A percentile compares a stretch with the other conserved stretches of the same genome.
Conservation (phyloP, 2,329 filamentous ascomycete genomes). For the Septoria petroselini region DNA sequence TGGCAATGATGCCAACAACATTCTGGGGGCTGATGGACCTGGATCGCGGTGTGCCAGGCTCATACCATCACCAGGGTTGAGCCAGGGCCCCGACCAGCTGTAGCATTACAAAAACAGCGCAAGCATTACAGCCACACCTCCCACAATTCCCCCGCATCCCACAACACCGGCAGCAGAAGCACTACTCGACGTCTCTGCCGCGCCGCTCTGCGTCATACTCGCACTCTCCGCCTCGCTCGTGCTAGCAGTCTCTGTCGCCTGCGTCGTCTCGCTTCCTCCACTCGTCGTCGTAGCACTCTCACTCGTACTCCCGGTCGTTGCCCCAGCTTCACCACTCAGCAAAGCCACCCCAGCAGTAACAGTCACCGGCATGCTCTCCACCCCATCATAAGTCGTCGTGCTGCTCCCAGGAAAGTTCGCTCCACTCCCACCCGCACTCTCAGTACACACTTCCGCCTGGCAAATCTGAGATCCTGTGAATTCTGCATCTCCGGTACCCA, state of each 20-base stretch:
- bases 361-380: slow-evolving; percentile 20
- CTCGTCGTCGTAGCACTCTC: slow-evolving; percentile 2
- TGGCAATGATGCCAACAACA: too few species aligned
- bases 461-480: slow-evolving; percentile 26
- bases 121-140: not conserved
- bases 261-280: slow-evolving; percentile 2
- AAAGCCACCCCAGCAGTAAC: slow-evolving; percentile 20
- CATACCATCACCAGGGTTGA: too few species aligned
- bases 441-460: slow-evolving; percentile 18
- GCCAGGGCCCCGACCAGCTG: too few species aligned
- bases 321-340: slow-evolving; percentile 11
- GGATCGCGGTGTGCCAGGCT: too few species aligned
- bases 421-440: slow-evolving; percentile 17
- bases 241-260: slow-evolving; percentile 7
- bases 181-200: slow-evolving; percentile 13
- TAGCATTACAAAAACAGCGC: not conserved
- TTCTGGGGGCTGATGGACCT: too few species aligned
- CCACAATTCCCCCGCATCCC: not conserved
- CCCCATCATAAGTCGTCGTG: slow-evolving; percentile 22
- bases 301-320: not conserved
- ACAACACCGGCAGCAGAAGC: not conserved
- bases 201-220: slow-evolving; percentile 12
- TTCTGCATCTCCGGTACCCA: slow-evolving; percentile 14
- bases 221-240: not conserved
- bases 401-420: slow-evolving; percentile 26